A percentile compares a stretch with the other conserved stretches of the same genome.
phyloP scores from a whole-genome alignment of 192 early-diverging fungal species.

The Oehlia diaphana region DNA sequence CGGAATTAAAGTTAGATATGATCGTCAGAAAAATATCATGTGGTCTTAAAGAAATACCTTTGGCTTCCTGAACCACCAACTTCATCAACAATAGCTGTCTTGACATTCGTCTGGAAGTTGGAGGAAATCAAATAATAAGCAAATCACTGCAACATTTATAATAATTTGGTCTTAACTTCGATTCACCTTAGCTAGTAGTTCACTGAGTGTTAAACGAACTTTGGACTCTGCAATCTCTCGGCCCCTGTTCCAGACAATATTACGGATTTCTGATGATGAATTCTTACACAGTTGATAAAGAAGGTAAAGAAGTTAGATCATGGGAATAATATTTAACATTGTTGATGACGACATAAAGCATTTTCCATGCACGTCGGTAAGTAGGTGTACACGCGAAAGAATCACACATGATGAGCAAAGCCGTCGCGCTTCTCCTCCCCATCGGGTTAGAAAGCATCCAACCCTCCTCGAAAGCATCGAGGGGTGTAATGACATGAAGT shows the following conservation, averaged over 20 bases:
- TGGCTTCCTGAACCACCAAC: not conserved
- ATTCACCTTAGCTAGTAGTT: conserved; percentile 30
- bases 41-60: conserved; percentile 22
- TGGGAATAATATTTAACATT: not conserved
- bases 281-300: conserved; percentile 6
- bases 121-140: no score
- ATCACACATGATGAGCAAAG: conserved; percentile 16
- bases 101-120: no score
- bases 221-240: conserved; percentile 28
- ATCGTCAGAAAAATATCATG: not conserved
- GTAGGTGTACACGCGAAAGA: conserved; percentile 10
- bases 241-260: conserved; percentile 25
- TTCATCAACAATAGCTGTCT: no score
- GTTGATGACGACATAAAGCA: no score
- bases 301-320: conserved; percentile 3
- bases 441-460: conserved; percentile 30
- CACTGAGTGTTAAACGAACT: conserved; percentile 30
- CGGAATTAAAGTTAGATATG: not conserved
- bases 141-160: not conserved
- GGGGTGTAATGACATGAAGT: no score
- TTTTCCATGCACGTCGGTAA: not conserved
- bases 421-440: conserved; percentile 10
- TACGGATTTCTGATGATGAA: conserved; percentile 13
- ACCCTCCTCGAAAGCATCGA: conserved; percentile 23
- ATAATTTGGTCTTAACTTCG: not conserved